Evolutionary conservation across 1,139 yeast genomes (phyloP), one percentile per base, ranked within the genome.

Genomic region (Protomyces inouyei): DNA sequence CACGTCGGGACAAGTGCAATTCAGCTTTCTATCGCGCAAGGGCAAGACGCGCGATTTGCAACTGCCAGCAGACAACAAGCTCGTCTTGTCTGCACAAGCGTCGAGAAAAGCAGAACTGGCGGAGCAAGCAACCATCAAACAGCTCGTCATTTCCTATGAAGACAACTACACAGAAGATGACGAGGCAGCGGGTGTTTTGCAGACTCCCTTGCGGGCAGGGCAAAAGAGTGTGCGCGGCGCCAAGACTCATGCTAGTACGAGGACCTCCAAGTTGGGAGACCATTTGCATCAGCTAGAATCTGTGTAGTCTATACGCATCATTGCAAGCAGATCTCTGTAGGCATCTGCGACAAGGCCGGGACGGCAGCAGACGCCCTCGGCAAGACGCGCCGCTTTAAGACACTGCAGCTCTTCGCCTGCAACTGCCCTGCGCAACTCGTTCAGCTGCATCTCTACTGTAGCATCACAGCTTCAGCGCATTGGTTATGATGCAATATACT

Each of bases 11-110:
- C 18, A 14, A 5, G 66, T 69, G 4, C 65, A 63, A 38, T 69
- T 69, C 57, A 59, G 70, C 3, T 43, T 69, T 18, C 59, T 70
- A 25, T 66, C 70, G 3, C 68, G 64, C 45, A 53, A 64, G 23
- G 70, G 70, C 18, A 70, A 69, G 52, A 59, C 68, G 28, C 69
- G 57, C 23, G 56, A 65, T 54, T 52, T 69, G 21, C 46, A 59
- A 9, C 53, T 59, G 6, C 63, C 63, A 3, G 54, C 57, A 12
- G 36, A 52, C 40, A 38, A 40, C 32, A 32, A 55, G 16, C 52
- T 59, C 14, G 63, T 40, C 12, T 16, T 59, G 36, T 23, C 45
- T 8, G 54, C 43, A n/a, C 36, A 55, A 18, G 63, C 63, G 1
- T 51, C 43, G 14, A 16, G 57, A 14, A 21, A 28, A 14, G 63